Evolutionary conservation across 306 rosid genomes (phyloP).

Genomic region (Crotalaria pallida): DNA sequence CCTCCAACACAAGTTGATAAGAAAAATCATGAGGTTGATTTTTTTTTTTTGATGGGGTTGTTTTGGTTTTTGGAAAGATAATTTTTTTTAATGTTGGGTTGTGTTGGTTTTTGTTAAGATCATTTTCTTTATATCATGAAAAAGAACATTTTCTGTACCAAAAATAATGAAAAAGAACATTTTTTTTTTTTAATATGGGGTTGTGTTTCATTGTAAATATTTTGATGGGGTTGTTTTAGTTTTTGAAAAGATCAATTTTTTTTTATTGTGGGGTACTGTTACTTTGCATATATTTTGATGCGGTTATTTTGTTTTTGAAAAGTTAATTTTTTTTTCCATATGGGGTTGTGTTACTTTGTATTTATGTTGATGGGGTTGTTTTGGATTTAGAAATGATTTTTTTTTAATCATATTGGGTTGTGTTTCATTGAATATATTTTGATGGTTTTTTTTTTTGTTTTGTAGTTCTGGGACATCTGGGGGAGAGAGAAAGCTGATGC

Average conservation of each 20-base stretch:
- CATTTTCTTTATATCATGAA: too few relatives aligned
- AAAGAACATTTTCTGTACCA: too few relatives aligned
- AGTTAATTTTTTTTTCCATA: not conserved
- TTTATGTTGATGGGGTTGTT: not conserved
- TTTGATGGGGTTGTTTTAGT: conserved; percentile 1
- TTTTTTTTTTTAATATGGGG: not conserved
- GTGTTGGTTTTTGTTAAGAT: too few relatives aligned
- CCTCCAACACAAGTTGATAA: too few relatives aligned
- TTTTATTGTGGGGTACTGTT: not conserved
- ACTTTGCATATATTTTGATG: not conserved
- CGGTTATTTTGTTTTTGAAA: not conserved
- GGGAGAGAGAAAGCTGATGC: conserved; percentile 97
- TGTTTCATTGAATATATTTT: not conserved
- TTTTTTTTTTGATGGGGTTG: not conserved
- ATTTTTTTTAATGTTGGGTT: too few relatives aligned
- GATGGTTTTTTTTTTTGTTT: not conserved
- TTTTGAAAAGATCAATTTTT: not conserved
- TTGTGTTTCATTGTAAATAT: not conserved
- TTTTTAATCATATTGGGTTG: not conserved
- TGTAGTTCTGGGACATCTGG: conserved; percentile 94
- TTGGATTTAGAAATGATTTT: too few relatives aligned
- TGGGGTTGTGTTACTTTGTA: not conserved
- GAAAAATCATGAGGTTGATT: too few relatives aligned
- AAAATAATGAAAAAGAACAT: not conserved
- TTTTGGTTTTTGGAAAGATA: too few relatives aligned